These are phyloP conservation scores for Pyrus betulifolia DNA, from an alignment of 306 rosid genomes.

Conservation along the genomic window DNA sequence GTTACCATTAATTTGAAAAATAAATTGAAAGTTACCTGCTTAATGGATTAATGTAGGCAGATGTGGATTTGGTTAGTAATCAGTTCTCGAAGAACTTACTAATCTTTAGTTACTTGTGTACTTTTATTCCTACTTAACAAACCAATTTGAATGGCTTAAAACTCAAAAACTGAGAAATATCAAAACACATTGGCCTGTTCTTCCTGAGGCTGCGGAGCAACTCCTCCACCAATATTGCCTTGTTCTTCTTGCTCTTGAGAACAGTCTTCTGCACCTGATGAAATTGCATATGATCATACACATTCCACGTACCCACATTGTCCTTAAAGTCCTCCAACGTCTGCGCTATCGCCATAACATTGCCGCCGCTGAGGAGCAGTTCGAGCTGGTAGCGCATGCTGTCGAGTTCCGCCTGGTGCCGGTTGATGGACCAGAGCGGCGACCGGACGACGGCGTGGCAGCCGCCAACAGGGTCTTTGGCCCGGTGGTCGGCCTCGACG, in stretches of 20 bases:
- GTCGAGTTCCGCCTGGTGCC: neutral
- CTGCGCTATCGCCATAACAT: neutral
- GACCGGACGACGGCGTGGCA: neutral
- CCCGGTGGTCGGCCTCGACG: neutral
- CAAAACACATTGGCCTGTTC: neutral
- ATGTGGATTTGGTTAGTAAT: neutral
- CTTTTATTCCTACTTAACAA: no score
- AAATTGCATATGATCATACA: neutral
- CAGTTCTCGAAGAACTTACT: neutral
- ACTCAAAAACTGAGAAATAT: neutral
- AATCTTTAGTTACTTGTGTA: no score
- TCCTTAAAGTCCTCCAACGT: neutral
- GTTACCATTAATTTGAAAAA: no score
- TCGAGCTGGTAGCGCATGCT: neutral
- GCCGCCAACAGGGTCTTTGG: conserved; percentile 7
- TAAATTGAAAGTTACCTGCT: neutral
- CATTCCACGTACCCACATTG: neutral
- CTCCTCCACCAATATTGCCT: neutral
- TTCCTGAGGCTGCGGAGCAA: neutral
- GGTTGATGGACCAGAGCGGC: neutral
- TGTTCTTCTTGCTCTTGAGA: neutral
- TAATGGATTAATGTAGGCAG: no score
- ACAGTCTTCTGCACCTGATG: neutral
- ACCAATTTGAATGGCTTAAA: no score
- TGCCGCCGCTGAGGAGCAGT: neutral